Conservation (phyloP, 345 rosid species). For the Bretschneidera sinensis region DNA sequence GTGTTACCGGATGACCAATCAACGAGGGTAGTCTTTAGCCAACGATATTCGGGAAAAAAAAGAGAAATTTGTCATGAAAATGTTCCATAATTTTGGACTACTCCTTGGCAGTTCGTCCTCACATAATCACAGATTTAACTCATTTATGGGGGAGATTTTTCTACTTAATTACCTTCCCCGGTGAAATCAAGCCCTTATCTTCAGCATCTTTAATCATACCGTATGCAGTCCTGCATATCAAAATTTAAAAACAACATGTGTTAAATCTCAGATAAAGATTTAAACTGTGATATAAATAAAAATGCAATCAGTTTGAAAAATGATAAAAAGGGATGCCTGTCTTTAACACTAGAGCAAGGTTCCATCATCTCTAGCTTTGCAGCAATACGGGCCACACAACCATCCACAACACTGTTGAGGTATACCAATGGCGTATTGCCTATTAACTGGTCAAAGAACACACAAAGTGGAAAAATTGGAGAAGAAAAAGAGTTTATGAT, state of each 20-base stretch:
- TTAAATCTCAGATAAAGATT: background rate
- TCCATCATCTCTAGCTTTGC: slow-evolving; percentile 65
- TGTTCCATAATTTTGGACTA: background rate
- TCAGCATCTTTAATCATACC: slow-evolving; percentile 80
- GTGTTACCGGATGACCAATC: slow-evolving; percentile 56
- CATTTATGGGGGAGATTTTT: no score
- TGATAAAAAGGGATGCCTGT: slow-evolving; percentile 24
- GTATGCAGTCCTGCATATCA: slow-evolving; percentile 32
- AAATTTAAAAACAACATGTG: background rate
- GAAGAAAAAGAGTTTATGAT: background rate
- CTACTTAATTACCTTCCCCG: slow-evolving; percentile 55
- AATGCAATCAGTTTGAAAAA: background rate
- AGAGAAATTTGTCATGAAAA: background rate
- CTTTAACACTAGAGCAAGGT: slow-evolving; percentile 49
- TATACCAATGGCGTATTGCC: slow-evolving; percentile 58
- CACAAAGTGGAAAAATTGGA: background rate
- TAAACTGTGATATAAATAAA: no score
- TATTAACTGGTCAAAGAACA: slow-evolving; percentile 36
- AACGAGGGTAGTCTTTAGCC: slow-evolving; percentile 29
- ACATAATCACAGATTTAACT: no score
- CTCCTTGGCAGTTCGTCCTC: background rate
- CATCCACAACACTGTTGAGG: slow-evolving; percentile 50
- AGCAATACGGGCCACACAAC: slow-evolving; percentile 53
- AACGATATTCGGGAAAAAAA: background rate
- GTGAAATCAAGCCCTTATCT: slow-evolving; percentile 55